Conservation (phyloP, 306 rosid genomes). For the Medicago arabica region DNA sequence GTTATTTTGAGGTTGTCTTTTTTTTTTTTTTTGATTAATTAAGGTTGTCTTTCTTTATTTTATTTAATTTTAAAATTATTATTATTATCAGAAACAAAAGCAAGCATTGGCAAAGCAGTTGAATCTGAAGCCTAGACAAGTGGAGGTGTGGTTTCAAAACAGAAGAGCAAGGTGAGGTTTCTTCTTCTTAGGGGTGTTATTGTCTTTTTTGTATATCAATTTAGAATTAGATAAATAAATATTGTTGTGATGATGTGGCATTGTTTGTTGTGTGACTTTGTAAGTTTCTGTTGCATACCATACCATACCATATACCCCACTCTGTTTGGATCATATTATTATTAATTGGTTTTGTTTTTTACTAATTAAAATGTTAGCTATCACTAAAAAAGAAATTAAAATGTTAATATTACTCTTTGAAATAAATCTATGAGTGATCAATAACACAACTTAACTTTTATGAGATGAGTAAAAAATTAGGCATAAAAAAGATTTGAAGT, state of each 20-base stretch:
- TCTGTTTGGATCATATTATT: constrained; percentile 24
- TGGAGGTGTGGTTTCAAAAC: constrained; percentile 99
- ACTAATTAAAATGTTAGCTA: background rate
- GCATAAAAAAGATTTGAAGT: too few relatives aligned
- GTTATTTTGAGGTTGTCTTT: constrained; percentile 20
- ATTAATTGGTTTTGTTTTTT: constrained; percentile 30
- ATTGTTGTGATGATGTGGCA: constrained; percentile 27
- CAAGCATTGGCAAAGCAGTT: constrained; percentile 81
- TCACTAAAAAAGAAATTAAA: too few relatives aligned
- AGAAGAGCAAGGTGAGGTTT: constrained; percentile 84
- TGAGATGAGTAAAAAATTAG: too few relatives aligned
- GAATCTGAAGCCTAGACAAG: constrained; percentile 88
- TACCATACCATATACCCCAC: background rate
- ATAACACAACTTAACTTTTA: too few relatives aligned
- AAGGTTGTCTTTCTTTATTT: too few relatives aligned
- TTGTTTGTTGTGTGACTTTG: constrained; percentile 12
- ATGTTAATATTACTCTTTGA: too few relatives aligned
- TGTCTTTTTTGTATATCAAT: constrained; percentile 10
- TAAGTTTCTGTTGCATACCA: constrained; percentile 17
- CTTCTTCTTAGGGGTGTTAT: constrained; percentile 29
- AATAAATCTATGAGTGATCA: too few relatives aligned
- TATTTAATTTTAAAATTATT: background rate
- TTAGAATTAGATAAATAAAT: background rate
- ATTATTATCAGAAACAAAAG: constrained; percentile 72
- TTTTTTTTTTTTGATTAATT: background rate